These are phyloP conservation scores for Backusella luteola DNA, from an alignment of 192 early-diverging fungal genomes.

Conservation along the genomic window DNA sequence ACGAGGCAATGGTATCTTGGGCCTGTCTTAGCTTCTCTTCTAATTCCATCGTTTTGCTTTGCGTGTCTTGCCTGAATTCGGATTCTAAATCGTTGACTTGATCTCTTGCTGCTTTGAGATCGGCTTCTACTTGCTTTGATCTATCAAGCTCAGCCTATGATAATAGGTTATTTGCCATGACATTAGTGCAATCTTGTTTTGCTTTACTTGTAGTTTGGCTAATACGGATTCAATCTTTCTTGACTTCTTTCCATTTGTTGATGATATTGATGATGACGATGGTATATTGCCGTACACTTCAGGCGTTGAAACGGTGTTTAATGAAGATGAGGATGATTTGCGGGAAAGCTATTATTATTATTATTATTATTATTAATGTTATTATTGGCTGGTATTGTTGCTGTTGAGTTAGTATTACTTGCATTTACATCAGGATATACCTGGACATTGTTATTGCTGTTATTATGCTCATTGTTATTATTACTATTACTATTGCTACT, in stretches of 20 bases:
- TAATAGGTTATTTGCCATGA: not conserved
- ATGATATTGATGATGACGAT: not conserved
- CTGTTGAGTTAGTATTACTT: not conserved
- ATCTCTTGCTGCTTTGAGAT: slow-evolving; percentile 21
- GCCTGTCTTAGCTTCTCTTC: slow-evolving; percentile 14
- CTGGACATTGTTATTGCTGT: not conserved
- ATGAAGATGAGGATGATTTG: slow-evolving; percentile 15
- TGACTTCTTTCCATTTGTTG: not conserved
- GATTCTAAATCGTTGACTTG: slow-evolving; percentile 17
- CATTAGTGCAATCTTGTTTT: not conserved
- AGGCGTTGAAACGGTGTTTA: slow-evolving; percentile 7
- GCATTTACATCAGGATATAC: slow-evolving; percentile 18
- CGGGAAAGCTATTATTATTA: not conserved
- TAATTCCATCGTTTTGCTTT: not conserved
- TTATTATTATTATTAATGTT: too few relatives aligned
- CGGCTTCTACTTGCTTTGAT: slow-evolving; percentile 23
- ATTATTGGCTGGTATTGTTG: too few relatives aligned
- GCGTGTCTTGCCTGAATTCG: slow-evolving; percentile 1
- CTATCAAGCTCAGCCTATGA: slow-evolving; percentile 16
- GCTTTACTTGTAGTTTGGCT: slow-evolving; percentile 22
- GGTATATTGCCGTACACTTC: not conserved
- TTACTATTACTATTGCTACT: too few relatives aligned
- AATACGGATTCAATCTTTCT: slow-evolving; percentile 7
- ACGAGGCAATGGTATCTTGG: not conserved
- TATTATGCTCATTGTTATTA: not conserved